Evolutionary conservation across 768 basidiomycete species (phyloP).

Genomic region (Leccinum olivaceopallidum): DNA sequence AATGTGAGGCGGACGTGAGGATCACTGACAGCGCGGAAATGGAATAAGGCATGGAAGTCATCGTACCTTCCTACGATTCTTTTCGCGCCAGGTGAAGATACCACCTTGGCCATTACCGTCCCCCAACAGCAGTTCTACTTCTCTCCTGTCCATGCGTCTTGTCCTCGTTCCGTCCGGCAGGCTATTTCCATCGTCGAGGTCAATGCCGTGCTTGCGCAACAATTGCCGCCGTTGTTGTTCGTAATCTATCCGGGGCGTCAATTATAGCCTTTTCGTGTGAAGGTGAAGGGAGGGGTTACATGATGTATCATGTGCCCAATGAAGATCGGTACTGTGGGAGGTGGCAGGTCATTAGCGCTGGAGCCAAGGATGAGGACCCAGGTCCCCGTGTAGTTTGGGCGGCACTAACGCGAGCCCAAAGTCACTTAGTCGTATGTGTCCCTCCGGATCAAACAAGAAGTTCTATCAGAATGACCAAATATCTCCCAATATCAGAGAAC

Average conservation of each 20-base stretch:
- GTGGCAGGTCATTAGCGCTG: slow-evolving; percentile 21
- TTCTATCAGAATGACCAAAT: slow-evolving; percentile 55
- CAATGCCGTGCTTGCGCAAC: slow-evolving; percentile 91
- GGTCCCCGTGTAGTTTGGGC: slow-evolving; percentile 25
- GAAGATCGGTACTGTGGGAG: slow-evolving; percentile 73
- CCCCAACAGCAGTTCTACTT: slow-evolving; percentile 84
- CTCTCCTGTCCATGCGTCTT: slow-evolving; percentile 76
- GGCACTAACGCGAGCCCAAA: slow-evolving; percentile 90
- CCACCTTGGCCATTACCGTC: slow-evolving; percentile 78
- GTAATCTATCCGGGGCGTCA: slow-evolving; percentile 61
- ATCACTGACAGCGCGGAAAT: slow-evolving; percentile 26
- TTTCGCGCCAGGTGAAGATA: slow-evolving; percentile 94
- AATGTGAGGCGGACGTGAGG: slow-evolving; percentile 25
- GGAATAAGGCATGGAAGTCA: slow-evolving; percentile 30
- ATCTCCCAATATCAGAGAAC: slow-evolving; percentile 23
- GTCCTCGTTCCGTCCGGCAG: slow-evolving; percentile 70
- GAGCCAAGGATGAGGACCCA: slow-evolving; percentile 15
- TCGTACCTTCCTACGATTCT: slow-evolving; percentile 83
- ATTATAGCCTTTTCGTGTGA: slow-evolving; percentile 5
- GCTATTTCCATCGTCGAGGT: slow-evolving; percentile 78
- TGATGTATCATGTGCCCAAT: slow-evolving; percentile 96
- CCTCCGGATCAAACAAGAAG: slow-evolving; percentile 91
- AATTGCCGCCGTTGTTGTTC: slow-evolving; percentile 90
- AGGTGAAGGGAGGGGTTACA: slow-evolving; percentile 46
- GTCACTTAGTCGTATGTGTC: slow-evolving; percentile 93